phyloP scores from a whole-genome alignment of 2,329 filamentous ascomycete genomes.

The Cladophialophora yegresii region DNA sequence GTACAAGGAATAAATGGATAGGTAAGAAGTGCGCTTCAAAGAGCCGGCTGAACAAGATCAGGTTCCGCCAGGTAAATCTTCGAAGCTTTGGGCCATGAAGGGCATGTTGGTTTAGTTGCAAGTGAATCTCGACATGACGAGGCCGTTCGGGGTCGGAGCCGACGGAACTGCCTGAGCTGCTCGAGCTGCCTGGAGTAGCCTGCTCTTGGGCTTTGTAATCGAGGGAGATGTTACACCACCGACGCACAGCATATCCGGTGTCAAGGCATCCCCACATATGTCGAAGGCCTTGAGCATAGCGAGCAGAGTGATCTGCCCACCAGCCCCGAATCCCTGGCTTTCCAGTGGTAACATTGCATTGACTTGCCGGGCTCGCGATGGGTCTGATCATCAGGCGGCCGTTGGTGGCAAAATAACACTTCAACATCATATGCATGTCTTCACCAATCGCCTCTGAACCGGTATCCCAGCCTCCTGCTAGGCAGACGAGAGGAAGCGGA shows the following conservation, averaged over 20 bases:
- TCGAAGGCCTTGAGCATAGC: constrained; percentile 70
- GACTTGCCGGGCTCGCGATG: constrained; percentile 69
- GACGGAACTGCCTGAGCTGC: neutral
- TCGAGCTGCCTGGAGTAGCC: constrained; percentile 3
- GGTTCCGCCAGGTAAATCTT: constrained; percentile 55
- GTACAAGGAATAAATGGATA: constrained; percentile 65
- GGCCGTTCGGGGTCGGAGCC: neutral
- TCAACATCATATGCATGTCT: constrained; percentile 76
- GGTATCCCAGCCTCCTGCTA: constrained; percentile 72
- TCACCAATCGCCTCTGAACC: constrained; percentile 72
- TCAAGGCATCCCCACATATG: constrained; percentile 77
- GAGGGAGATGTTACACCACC: constrained; percentile 20
- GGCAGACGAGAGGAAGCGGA: constrained; percentile 65
- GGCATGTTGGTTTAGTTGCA: constrained; percentile 60
- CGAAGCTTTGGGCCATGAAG: constrained; percentile 54
- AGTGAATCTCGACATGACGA: constrained; percentile 21
- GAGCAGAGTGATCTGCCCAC: constrained; percentile 61
- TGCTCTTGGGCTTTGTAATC: neutral
- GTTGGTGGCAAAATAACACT: constrained; percentile 74
- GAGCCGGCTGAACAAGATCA: constrained; percentile 65
- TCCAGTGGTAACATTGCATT: constrained; percentile 68
- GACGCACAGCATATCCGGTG: constrained; percentile 65
- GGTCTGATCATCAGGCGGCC: constrained; percentile 67
- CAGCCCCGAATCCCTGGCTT: constrained; percentile 58
- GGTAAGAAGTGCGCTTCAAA: constrained; percentile 74